Base-by-base conservation (phyloP, 2,329 filamentous ascomycete genomes). In the Ophiostoma sp. region DNA sequence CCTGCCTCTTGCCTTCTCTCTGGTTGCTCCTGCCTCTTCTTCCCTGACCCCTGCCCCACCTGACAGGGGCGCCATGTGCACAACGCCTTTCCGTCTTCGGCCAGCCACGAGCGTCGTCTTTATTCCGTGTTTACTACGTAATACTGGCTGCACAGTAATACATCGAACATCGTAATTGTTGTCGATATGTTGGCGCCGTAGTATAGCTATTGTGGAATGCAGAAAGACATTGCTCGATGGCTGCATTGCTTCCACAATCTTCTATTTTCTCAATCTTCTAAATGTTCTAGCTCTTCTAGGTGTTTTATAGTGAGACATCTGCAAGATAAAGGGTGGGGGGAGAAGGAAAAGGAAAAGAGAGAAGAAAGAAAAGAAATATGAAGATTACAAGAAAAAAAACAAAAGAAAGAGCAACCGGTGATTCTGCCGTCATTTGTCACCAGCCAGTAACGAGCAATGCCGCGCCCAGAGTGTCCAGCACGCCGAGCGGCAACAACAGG, bases 41-140 rank as follows among this genome's bases (percentile, higher is more conserved):
- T 57, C 20, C n/a, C 17, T 60, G 35, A 33, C 54, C 39, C 48
- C 27, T 65, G 44, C 60, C 64, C 67, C 69, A 64, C 69, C 33
- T 15, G 68, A 67, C 70, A 70, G 68, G 72, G 72, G 65, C 67
- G 72, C 71, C 72, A 71, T 71, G 71, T 72, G 72, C 68, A 44
- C 62, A 64, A 64, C 67, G 31, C 71, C 71, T 71, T 69, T 69
- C 67, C 67, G 23, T 65, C 66, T 70, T 71, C 54, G 71, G 69
- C 54, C 52, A 57, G 54, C 31, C 20, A 31, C 44, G 36, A 39
- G 44, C 65, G 27, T 57, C n/a, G 8, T 27, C 52, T 27, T 57
- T 27, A n/a, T 23, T 41, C 8, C 8, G 33, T 8, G 7, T 48
- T 3, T 48, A 20, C 44, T 44, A 2, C 4, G 44, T n/a, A 39